Percentiles rank a stretch among this genome's conserved stretches.
phyloP scores from a whole-genome alignment of 1,139 yeast genomes.

The Geotrichum bryndzae region DNA sequence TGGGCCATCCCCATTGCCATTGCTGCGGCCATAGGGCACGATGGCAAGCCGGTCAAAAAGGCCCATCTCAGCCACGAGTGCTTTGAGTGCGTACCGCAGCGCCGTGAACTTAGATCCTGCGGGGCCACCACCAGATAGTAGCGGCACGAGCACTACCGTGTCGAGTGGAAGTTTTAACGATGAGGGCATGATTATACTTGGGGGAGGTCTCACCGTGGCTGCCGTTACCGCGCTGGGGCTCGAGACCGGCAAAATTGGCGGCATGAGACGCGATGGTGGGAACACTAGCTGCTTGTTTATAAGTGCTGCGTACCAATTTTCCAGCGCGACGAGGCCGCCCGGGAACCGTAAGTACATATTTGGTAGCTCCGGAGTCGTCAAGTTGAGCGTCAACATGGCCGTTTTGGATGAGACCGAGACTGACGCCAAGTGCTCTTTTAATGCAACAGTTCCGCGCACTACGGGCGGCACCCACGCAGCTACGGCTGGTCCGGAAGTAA shows the following conservation, averaged over 20 bases:
- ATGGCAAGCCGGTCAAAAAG: conserved; percentile 23
- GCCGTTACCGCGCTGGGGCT: not conserved
- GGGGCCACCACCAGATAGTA: conserved; percentile 16
- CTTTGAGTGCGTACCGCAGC: conserved; percentile 16
- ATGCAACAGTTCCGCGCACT: conserved; percentile 20
- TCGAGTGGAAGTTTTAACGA: conserved; percentile 17
- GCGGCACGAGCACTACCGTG: conserved; percentile 21
- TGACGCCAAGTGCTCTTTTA: conserved; percentile 18
- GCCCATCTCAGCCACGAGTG: conserved; percentile 18
- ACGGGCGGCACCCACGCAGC: conserved; percentile 1
- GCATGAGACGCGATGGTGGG: conserved; percentile 6
- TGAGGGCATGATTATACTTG: not conserved
- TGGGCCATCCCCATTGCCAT: not conserved
- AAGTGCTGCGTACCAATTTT: conserved; percentile 18
- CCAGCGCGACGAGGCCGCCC: conserved; percentile 6
- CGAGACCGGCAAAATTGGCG: not conserved
- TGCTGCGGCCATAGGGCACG: conserved; percentile 20
- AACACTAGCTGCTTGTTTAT: conserved; percentile 8
- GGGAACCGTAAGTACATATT: conserved; percentile 17
- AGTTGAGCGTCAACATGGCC: conserved; percentile 12
- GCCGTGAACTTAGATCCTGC: conserved; percentile 20
- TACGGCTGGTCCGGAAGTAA: not conserved
- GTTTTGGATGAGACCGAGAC: conserved; percentile 15
- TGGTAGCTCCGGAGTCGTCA: conserved; percentile 15
- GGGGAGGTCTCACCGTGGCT: not conserved